These are phyloP conservation scores for Arctium lappa DNA, from an alignment of 129 eudicot species.

Conservation along the genomic window DNA sequence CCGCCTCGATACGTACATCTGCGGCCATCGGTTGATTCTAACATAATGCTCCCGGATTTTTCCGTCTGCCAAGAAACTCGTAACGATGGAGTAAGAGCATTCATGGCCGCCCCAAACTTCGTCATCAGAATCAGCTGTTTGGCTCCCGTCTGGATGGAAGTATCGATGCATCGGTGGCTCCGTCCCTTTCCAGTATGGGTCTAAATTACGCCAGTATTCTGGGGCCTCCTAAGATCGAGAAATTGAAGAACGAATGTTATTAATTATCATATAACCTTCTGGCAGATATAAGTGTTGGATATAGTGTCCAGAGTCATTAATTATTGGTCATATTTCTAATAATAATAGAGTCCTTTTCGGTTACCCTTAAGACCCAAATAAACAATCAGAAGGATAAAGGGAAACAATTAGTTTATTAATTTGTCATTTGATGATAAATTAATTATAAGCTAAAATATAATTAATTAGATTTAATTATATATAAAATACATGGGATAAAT, in stretches of 20 bases:
- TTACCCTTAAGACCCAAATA: no score
- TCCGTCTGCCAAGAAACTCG: conserved; percentile 54
- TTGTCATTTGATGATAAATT: no score
- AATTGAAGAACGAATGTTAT: not conserved
- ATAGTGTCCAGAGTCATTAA: no score
- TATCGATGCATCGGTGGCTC: conserved; percentile 53
- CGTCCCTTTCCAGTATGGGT: conserved; percentile 68
- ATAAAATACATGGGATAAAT: no score
- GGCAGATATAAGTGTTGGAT: no score
- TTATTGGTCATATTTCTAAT: no score
- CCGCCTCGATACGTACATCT: conserved; percentile 42
- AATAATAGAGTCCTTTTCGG: no score
- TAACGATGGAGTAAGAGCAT: conserved; percentile 58
- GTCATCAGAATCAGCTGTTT: conserved; percentile 62
- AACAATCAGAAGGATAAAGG: no score
- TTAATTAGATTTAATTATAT: no score
- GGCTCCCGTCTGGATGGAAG: conserved; percentile 76
- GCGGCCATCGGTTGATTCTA: conserved; percentile 84
- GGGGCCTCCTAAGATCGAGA: conserved; percentile 48
- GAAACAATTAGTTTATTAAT: no score
- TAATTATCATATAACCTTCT: not conserved
- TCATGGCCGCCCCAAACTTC: conserved; percentile 94
- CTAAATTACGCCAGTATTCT: conserved; percentile 60
- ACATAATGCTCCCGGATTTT: conserved; percentile 75
- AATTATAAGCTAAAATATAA: no score